Evolutionary conservation across 495 filamentous ascomycete species (phyloP).

Genomic region (Thermothielavioides terrestris): DNA sequence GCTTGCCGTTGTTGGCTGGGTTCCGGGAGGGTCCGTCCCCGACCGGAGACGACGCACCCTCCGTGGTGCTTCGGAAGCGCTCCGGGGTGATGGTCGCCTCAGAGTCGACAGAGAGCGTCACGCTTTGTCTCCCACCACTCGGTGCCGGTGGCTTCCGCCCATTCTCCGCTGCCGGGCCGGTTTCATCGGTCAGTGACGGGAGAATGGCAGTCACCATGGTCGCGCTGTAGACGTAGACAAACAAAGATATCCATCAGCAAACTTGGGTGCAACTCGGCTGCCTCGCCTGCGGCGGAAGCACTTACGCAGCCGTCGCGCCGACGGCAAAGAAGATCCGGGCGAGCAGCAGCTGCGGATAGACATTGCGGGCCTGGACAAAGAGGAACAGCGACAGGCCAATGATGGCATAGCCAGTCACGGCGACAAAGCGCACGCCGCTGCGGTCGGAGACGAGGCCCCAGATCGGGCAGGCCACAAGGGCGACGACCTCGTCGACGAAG

Average conservation of each 20-base stretch:
- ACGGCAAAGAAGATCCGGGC: conserved; percentile 82
- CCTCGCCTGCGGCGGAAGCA: background rate
- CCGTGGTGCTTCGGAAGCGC: conserved; percentile 26
- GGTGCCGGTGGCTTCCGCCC: conserved; percentile 7
- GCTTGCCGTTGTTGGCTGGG: conserved; percentile 22
- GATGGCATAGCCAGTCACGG: conserved; percentile 67
- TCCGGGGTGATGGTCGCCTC: conserved; percentile 57
- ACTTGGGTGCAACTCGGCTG: background rate
- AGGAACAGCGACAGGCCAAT: conserved; percentile 67
- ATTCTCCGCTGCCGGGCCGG: conserved; percentile 18
- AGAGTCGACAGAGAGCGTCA: conserved; percentile 50
- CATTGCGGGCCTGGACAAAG: conserved; percentile 76
- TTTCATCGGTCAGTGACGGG: conserved; percentile 65
- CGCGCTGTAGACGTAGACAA: conserved; percentile 33
- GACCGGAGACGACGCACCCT: conserved; percentile 2
- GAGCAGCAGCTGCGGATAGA: conserved; percentile 84
- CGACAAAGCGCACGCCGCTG: conserved; percentile 74
- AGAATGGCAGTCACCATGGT: conserved; percentile 98
- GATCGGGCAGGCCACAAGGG: conserved; percentile 77
- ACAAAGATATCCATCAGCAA: background rate
- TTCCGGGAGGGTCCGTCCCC: conserved; percentile 4
- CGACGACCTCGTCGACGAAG: conserved; percentile 91
- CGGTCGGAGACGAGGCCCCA: conserved; percentile 92
- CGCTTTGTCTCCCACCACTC: conserved; percentile 27
- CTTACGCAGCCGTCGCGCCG: conserved; percentile 75